phyloP scores from a whole-genome alignment of 805 yeast species.

The Metschnikowia bowlesiae region DNA sequence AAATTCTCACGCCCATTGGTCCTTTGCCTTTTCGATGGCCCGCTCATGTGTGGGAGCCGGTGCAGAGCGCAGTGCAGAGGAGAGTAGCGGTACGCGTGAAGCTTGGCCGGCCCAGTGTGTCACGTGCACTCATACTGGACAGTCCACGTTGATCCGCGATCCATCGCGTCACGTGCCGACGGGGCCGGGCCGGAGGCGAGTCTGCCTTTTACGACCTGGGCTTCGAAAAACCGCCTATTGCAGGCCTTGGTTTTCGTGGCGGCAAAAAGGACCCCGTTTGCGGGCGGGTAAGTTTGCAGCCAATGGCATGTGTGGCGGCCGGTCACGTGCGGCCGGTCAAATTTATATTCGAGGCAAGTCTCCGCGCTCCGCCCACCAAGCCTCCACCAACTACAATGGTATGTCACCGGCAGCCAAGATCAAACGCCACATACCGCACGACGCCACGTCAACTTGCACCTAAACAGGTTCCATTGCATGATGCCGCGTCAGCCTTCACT shows the following conservation, averaged over 20 bases:
- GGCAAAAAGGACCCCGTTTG: background rate
- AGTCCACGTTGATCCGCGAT: too few species aligned
- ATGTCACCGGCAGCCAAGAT: background rate
- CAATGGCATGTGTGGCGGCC: background rate
- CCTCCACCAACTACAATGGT: conserved; percentile 3
- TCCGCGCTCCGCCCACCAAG: background rate
- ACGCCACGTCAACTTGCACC: background rate
- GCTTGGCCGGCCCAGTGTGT: background rate
- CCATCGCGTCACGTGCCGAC: too few species aligned
- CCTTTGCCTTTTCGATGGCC: conserved; percentile 2
- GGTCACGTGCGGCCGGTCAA: conserved; percentile 8
- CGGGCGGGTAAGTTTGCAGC: background rate
- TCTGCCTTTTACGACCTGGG: background rate
- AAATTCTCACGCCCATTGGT: background rate
- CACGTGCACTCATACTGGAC: too few species aligned
- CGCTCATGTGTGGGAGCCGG: background rate
- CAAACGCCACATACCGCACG: background rate
- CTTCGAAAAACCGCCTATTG: background rate
- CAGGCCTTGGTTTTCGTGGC: background rate
- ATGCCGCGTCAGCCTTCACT: background rate
- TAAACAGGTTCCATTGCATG: background rate
- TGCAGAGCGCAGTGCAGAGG: background rate
- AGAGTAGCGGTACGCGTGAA: background rate
- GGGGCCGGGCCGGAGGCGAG: too few species aligned
- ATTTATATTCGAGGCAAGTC: background rate